Conservation (phyloP, 2,329 filamentous ascomycete species). For the Xylaria sp. region DNA sequence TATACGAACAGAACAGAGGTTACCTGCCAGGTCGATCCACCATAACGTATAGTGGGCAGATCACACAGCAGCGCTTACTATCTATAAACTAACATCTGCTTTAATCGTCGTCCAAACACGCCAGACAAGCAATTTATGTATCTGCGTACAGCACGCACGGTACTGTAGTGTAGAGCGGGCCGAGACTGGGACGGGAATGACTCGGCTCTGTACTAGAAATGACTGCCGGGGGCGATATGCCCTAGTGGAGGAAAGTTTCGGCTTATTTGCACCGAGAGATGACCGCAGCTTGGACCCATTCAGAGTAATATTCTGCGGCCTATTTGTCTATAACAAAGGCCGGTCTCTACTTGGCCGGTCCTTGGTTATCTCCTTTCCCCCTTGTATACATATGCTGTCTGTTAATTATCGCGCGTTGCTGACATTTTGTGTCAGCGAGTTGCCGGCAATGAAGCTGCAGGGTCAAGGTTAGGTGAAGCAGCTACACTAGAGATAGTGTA, state of each 20-base stretch:
- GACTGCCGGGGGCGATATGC: constrained; percentile 30
- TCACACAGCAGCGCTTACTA: constrained; percentile 30
- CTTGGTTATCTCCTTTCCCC: constrained; percentile 21
- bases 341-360: constrained; percentile 13
- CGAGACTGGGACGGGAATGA: constrained; percentile 21
- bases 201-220: constrained; percentile 27
- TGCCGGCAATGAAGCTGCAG: constrained; percentile 35
- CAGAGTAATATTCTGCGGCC: constrained; percentile 24
- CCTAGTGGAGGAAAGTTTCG: constrained; percentile 29
- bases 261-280: constrained; percentile 29
- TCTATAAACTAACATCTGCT: constrained; percentile 2
- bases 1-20: constrained; percentile 11
- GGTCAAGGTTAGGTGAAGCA: constrained; percentile 32
- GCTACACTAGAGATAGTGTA: background rate
- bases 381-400: constrained; percentile 6
- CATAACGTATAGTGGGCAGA: background rate
- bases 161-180: constrained; percentile 24
- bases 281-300: constrained; percentile 30
- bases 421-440: constrained; percentile 22
- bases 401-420: constrained; percentile 25
- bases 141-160: background rate
- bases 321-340: constrained; percentile 22
- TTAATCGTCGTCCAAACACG: constrained; percentile 11
- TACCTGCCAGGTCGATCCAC: constrained; percentile 11
- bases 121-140: constrained; percentile 16